Evolutionary conservation across 768 basidiomycete genomes (phyloP).

Genomic region (Leccinum sublutescens): DNA sequence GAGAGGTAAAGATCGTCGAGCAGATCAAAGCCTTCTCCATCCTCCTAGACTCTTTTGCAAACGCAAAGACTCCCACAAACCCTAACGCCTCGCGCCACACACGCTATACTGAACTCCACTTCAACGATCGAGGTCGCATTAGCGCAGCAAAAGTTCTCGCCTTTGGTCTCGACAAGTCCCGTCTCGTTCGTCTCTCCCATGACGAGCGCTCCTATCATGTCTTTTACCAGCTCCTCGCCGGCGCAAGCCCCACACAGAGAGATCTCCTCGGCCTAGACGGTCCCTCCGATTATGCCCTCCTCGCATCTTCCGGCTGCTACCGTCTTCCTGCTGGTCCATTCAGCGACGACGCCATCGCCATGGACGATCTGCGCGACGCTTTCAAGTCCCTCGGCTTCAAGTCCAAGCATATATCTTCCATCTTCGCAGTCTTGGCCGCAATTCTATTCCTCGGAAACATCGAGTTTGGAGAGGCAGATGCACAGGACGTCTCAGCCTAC

Average conservation of each 20-base stretch:
- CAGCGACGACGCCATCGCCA: slow-evolving; percentile 56
- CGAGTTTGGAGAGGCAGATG: slow-evolving; percentile 54
- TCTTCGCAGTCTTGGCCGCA: slow-evolving; percentile 51
- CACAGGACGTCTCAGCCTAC: slow-evolving; percentile 52
- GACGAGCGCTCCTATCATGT: slow-evolving; percentile 67
- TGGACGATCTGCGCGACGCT: slow-evolving; percentile 57
- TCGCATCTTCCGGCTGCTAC: slow-evolving; percentile 60
- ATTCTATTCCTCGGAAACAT: slow-evolving; percentile 60
- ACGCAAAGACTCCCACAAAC: slow-evolving; percentile 61
- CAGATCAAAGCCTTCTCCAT: slow-evolving; percentile 55
- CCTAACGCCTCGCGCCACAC: slow-evolving; percentile 63
- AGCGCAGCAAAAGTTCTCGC: slow-evolving; percentile 55
- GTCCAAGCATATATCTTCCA: slow-evolving; percentile 49
- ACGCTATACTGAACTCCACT: slow-evolving; percentile 61
- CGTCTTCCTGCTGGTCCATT: slow-evolving; percentile 62
- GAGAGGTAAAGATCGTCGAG: slow-evolving; percentile 49
- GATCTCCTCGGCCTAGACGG: slow-evolving; percentile 55
- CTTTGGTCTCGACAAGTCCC: slow-evolving; percentile 63
- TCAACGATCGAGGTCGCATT: slow-evolving; percentile 55
- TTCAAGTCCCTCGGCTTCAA: slow-evolving; percentile 46
- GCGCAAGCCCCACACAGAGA: slow-evolving; percentile 53
- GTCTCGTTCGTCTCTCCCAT: slow-evolving; percentile 48
- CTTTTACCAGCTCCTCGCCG: slow-evolving; percentile 65
- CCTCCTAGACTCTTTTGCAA: slow-evolving; percentile 63
- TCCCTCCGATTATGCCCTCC: slow-evolving; percentile 54